Percentiles rank a stretch among this genome's conserved stretches.
Conservation (phyloP, 2,329 filamentous ascomycete genomes). For the Fusarium haematococcum region DNA sequence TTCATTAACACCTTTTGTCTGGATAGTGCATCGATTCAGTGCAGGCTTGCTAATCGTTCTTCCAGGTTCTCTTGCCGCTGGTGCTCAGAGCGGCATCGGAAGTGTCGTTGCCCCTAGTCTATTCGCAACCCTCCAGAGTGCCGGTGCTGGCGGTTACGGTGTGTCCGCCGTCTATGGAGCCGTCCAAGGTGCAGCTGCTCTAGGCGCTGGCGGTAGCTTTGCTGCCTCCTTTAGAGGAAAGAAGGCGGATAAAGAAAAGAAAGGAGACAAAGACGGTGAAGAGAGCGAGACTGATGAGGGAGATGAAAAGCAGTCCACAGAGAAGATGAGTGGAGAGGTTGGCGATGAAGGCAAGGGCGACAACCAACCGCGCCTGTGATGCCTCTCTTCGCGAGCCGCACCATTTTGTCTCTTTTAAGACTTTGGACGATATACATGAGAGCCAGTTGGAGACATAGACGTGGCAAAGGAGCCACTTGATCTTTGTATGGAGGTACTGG, state of each 20-base stretch:
- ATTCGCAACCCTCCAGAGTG: constrained; percentile 50
- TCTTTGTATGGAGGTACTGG: neutral
- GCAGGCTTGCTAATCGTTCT: neutral
- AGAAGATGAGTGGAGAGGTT: neutral
- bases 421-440: neutral
- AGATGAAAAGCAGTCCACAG: neutral
- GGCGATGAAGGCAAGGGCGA: neutral
- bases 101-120: constrained; percentile 37
- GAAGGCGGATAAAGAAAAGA: neutral
- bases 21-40: neutral
- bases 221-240: neutral
- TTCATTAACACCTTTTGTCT: neutral
- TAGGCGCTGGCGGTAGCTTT: neutral
- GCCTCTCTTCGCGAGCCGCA: neutral
- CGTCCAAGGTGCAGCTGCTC: constrained; percentile 10
- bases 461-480: neutral
- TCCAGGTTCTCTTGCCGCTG: constrained; percentile 42
- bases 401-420: neutral
- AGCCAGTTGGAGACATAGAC: neutral
- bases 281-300: neutral
- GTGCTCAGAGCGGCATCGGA: constrained; percentile 44
- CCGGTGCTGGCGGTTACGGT: constrained; percentile 45
- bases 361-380: neutral
- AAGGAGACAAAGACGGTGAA: neutral
- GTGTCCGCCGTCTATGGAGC: constrained; percentile 32